Conservation (phyloP, 768 basidiomycete species). For the Tylopilus rubrobrunneus region DNA sequence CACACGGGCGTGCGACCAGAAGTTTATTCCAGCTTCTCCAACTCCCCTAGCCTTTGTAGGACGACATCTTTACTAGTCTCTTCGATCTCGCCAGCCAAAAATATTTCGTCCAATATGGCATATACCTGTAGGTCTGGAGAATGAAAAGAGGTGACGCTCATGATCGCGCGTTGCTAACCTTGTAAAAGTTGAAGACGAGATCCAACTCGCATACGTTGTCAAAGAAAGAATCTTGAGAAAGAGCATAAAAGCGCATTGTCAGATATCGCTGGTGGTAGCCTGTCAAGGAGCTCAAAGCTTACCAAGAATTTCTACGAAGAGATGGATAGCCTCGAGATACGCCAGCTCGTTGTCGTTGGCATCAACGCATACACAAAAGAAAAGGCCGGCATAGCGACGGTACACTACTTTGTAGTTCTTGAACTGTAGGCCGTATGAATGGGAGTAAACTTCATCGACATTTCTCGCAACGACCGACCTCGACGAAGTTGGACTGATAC, state of each 20-base stretch:
- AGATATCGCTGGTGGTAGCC: not conserved
- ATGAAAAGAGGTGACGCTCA: constrained; percentile 5
- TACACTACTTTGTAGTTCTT: constrained; percentile 98
- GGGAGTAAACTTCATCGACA: not conserved
- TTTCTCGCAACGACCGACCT: constrained; percentile 51
- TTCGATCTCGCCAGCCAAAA: constrained; percentile 96
- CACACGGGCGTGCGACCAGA: constrained; percentile 6
- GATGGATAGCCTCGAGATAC: constrained; percentile 95
- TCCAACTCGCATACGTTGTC: constrained; percentile 99
- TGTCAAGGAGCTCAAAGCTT: constrained; percentile 22
- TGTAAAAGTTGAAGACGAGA: constrained; percentile 98
- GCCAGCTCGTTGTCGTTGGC: constrained; percentile 98
- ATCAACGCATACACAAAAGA: constrained; percentile 97
- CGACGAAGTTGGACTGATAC: constrained; percentile 98
- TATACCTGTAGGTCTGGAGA: constrained; percentile 62
- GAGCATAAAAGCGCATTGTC: not conserved
- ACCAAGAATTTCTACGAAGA: constrained; percentile 98
- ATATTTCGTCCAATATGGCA: constrained; percentile 96
- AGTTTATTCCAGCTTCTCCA: constrained; percentile 85
- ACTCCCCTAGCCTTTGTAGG: constrained; percentile 79
- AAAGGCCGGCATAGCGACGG: constrained; percentile 93
- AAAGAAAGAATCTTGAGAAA: constrained; percentile 82
- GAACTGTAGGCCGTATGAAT: constrained; percentile 53
- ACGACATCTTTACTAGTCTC: constrained; percentile 98
- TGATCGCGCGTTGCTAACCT: constrained; percentile 42